A percentile compares a stretch with the other conserved stretches of the same genome.
phyloP scores from a whole-genome alignment of 805 yeast species.

The Schizosaccharomyces cryophilus region DNA sequence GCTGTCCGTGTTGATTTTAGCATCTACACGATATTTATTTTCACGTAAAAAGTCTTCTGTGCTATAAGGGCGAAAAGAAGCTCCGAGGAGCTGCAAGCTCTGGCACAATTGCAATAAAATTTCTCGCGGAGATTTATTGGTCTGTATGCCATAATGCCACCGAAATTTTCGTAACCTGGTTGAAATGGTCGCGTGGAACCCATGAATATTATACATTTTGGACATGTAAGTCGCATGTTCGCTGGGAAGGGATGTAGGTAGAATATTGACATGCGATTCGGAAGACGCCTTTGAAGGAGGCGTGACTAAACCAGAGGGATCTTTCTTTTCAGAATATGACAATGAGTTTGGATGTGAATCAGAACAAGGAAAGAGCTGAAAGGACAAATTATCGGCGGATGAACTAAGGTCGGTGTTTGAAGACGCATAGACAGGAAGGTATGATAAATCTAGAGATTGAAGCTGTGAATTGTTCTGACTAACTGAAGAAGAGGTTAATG shows the following conservation, averaged over 20 bases:
- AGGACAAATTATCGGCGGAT: background rate
- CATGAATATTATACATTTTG: background rate
- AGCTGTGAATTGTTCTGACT: no score
- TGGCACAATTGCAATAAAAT: constrained; percentile 96
- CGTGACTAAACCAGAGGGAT: background rate
- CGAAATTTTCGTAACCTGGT: constrained; percentile 26
- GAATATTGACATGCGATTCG: background rate
- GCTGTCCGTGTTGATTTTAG: background rate
- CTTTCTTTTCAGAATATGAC: background rate
- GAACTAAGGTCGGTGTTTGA: background rate
- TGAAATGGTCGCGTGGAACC: background rate
- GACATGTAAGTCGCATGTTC: background rate
- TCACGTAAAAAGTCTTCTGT: background rate
- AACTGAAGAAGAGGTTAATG: background rate
- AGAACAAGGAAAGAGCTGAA: background rate
- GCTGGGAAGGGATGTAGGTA: background rate
- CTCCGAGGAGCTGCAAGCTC: constrained; percentile 77
- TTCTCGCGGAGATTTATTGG: constrained; percentile 85
- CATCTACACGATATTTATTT: background rate
- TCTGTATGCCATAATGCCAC: constrained; percentile 96
- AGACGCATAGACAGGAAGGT: background rate
- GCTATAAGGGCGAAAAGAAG: constrained; percentile 41
- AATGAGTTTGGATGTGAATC: background rate
- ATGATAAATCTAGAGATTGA: background rate
- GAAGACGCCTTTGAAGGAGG: background rate